A percentile compares a stretch with the other conserved stretches of the same genome.
phyloP scores from a whole-genome alignment of 2,329 filamentous ascomycete genomes.

The Arthrinium puccinioides region DNA sequence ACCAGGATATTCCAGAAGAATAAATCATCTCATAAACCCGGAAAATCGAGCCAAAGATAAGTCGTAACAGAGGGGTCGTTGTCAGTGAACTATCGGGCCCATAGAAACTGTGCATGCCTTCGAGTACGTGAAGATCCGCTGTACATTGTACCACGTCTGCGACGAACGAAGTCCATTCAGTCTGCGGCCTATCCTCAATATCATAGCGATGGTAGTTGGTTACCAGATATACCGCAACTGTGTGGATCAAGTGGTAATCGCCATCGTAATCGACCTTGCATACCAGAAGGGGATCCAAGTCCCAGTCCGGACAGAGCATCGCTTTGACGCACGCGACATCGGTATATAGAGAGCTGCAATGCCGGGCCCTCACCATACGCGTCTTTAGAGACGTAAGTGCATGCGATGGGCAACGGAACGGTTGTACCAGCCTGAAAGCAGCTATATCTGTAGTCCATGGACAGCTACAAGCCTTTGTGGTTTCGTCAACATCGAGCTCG shows the following conservation, averaged over 20 bases:
- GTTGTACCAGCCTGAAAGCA: neutral
- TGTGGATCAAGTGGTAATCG: neutral
- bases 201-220: accelerated
- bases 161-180: too few species aligned
- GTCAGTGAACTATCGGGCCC: too few species aligned
- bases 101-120: neutral
- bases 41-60: neutral
- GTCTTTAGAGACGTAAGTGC: neutral
- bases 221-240: neutral
- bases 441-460: neutral
- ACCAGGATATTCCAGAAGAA: neutral
- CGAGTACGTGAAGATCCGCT: neutral
- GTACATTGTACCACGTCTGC: neutral
- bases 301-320: neutral
- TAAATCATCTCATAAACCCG: neutral
- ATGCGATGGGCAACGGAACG: neutral
- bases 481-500: neutral
- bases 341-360: accelerated
- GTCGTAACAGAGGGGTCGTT: neutral
- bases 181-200: neutral
- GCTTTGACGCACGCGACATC: too few species aligned
- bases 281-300: neutral
- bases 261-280: neutral
- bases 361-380: neutral
- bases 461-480: neutral